Evolutionary conservation across 2,329 filamentous ascomycete genomes (phyloP), one percentile per base, ranked within the genome.

Genomic region (Colletotrichum sansevieriae): DNA sequence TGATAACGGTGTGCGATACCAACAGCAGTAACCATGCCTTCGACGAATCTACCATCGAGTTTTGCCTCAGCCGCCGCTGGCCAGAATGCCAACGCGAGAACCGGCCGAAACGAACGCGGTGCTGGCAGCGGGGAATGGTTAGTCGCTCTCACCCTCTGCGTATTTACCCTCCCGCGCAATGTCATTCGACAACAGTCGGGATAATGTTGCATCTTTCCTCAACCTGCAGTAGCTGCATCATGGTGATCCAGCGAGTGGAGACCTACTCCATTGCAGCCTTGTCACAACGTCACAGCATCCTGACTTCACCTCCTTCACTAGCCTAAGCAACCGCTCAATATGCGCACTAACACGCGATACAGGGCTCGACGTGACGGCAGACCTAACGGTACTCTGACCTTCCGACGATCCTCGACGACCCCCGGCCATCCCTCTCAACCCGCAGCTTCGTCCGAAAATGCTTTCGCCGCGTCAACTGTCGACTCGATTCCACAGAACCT

Each of bases 1-100:
- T 73, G 73, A 39, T 13, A 11, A 80, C 71, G 29, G 29, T 55
- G 51, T 18, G 29, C 59, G 46, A 44, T 54, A 39, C 54, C 46
- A 60, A 33, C 43, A 64, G 73, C 73, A 74, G 13, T 39, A 11
- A 80, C 71, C 69, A 86, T 94, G 91, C 88, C 91, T 83, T 89
- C 90, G 79, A 90, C 90, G 79, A 90, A 92, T 83, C 87, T 94
- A 80, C 90, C 91, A 76, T 93, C 92, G 75, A 94, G 91, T 85
- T 95, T 95, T 83, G 92, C 92, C 79, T 94, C 92, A 78, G 92
- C 92, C 76, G 92, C 92, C 74, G 92, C 92, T 78, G 92, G 92
- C 80, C 91, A 93, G 80, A 90, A 86, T 75, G 83, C 84, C 78
- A 89, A 87, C 79, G 79, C 83, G 75, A 86, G 85, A 82, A 82